A percentile compares a stretch with the other conserved stretches of the same genome.
Conservation (phyloP, 2,329 filamentous ascomycete species). For the Ceratocystis cacaofunesta region DNA sequence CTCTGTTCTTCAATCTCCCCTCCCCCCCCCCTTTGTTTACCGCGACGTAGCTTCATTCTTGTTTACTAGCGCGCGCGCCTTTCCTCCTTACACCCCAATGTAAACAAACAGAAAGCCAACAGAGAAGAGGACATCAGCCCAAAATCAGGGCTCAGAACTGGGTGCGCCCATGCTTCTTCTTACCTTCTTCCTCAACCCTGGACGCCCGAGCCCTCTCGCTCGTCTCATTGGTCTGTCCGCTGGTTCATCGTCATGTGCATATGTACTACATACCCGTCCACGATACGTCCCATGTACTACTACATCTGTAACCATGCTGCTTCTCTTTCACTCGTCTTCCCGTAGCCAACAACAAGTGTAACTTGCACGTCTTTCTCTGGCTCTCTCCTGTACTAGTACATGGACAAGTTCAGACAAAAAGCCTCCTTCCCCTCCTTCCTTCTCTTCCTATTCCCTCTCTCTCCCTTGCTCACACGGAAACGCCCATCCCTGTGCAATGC, state of each 20-base stretch:
- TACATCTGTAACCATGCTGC: background rate
- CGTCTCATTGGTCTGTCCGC: background rate
- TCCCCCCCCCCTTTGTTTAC: background rate
- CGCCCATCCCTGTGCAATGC: background rate
- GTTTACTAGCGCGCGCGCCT: too few species aligned
- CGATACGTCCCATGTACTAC: background rate
- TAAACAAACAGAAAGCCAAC: too few species aligned
- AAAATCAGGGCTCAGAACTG: too few species aligned
- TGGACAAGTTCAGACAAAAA: too few species aligned
- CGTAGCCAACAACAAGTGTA: background rate
- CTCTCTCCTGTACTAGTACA: too few species aligned
- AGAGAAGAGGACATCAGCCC: too few species aligned
- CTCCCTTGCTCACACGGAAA: too few species aligned
- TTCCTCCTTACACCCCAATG: too few species aligned
- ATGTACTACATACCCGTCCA: background rate
- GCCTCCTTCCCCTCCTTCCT: too few species aligned
- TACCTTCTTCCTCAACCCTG: background rate
- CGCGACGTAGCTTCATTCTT: background rate
- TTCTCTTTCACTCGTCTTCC: background rate
- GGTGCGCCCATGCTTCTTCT: background rate
- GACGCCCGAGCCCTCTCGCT: background rate
- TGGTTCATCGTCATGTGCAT: background rate
- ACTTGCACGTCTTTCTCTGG: too few species aligned
- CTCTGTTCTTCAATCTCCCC: constrained; percentile 1
- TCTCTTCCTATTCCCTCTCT: too few species aligned